Conservation (phyloP, 495 filamentous ascomycete genomes). For the Cetradonia linearis region DNA sequence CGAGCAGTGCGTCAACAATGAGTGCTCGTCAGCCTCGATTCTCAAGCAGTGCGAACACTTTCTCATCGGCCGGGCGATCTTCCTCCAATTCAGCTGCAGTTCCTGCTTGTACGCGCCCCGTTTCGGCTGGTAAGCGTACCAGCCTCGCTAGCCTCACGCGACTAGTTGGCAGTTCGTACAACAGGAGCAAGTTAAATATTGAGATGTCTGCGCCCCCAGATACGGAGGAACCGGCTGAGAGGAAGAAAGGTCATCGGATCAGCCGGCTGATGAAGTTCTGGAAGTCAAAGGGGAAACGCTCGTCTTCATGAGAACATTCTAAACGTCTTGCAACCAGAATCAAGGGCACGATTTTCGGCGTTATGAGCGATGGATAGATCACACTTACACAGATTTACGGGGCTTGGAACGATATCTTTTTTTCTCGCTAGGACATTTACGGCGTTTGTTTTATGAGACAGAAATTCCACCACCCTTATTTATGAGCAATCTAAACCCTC, state of each 20-base stretch:
- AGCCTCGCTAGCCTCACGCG: constrained; percentile 80
- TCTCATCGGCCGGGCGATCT: constrained; percentile 49
- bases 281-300: constrained; percentile 48
- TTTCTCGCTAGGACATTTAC: not conserved
- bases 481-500: not conserved
- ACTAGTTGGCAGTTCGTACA: constrained; percentile 66
- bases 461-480: not conserved
- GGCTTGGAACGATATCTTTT: not conserved
- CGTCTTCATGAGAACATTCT: constrained; percentile 6
- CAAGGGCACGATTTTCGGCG: constrained; percentile 3
- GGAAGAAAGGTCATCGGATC: constrained; percentile 62
- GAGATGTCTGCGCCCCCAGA: constrained; percentile 50
- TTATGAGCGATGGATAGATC: constrained; percentile 9
- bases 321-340: not conserved
- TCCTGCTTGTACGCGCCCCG: constrained; percentile 44
- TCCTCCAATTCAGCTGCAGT: constrained; percentile 58
- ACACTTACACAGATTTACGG: not conserved
- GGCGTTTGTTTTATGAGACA: constrained; percentile 1
- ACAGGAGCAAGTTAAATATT: constrained; percentile 72
- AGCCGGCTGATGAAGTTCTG: constrained; percentile 80
- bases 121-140: constrained; percentile 51
- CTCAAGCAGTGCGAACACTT: constrained; percentile 38
- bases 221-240: constrained; percentile 49
- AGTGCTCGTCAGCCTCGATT: constrained; percentile 42
- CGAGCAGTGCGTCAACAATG: constrained; percentile 78